Base-by-base conservation (phyloP, 2,329 filamentous ascomycete species). In the Talaromyces sp. region DNA sequence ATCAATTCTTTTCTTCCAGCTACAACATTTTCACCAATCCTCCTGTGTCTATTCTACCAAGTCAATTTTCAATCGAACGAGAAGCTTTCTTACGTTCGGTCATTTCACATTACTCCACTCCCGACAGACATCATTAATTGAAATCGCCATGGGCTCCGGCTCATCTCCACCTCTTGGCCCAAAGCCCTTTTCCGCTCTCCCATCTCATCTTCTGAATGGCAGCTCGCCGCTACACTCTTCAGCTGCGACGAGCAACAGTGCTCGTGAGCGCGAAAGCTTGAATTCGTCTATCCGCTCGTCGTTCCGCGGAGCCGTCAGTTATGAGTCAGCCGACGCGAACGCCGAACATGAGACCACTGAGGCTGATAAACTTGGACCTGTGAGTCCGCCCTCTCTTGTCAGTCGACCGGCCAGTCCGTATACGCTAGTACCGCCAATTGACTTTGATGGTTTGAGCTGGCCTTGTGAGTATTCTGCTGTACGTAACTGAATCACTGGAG, bases 201-300 rank as follows among this genome's bases (percentile, higher is more conserved):
- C 86, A 33, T 80, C 84, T 59, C 82, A 87, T 74, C 77, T 88
- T 65, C 70, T 84, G 58, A 87, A 88, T 73, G 85, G 84, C 61
- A 78, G 80, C 65, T 83, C 80, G 62, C 82, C 85, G 56, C 80
- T 86, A 39, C 79, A 84, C 56, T 77, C 80, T 11, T 58, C 62
- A 13, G 11, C 56, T 16, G 14, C 47, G 16, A 57, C 60, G 35
- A 61, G 33, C 47, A 79, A 80, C 16, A 78, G 81, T 66, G 77
- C 77, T 43, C 79, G 83, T 65, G 86, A 83, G 82, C 69, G 85
- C 37, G 85, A 88, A 62, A 84, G 77, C 64, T 80, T 88, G 62
- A 84, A 83, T 70, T 81, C 85, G 19, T 85, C 86, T 27, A 89
- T 89, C 66, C 78, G 84, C 69, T 82, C 82, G 7, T 87, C 86